Base-by-base conservation (phyloP, 2,329 filamentous ascomycete genomes). In the Blastomyces gilchristii region DNA sequence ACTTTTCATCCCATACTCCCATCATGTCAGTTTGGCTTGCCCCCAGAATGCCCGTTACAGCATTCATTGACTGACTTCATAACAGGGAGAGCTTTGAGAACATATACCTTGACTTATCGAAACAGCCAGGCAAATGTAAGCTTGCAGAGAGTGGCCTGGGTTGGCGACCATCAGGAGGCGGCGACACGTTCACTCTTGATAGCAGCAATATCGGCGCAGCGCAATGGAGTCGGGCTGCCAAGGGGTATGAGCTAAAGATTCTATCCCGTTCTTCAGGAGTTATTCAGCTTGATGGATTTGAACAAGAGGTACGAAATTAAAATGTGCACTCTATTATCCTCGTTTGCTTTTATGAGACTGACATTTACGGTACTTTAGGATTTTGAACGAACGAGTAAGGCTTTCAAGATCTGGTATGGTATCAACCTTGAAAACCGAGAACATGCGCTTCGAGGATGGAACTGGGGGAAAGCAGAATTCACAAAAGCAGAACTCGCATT, bases 381-480 rank as follows among this genome's bases (percentile, higher is more conserved):
- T 75, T 90, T 91, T 69, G 94, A 99, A 68, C 90, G 94, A 62
- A 80, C 97, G 16, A 84, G 81, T 78, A 97, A 96, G 75, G 85
- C 94, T 69, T 97, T 99, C 83, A 97, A 97, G 80, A 90, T 93
- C 72, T 97, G 93, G 90, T 99, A 97, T 78, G 94, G 91, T 78
- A 88, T 94, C 71, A 91, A 87, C 71, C 83, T 99, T 64, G 92
- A 97, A 75, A 90, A 85, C 75, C 91, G 90, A 76, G 94, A 99
- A 77, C 94, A 97, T 76, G 91, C 94, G 31, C 81, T 99, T 64
- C 87, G 94, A 69, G 94, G 94, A 63, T 99, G 94, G 94, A 99
- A 99, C 76, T 99, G 94, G 95, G 94, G 94, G 71, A 99, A 97
- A 78, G 90, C 91, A 67, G 94, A 99, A 71, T 96, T 99, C 74